Conservation (phyloP, 768 basidiomycete species). For the Lanmaoa pseudosensibilis region DNA sequence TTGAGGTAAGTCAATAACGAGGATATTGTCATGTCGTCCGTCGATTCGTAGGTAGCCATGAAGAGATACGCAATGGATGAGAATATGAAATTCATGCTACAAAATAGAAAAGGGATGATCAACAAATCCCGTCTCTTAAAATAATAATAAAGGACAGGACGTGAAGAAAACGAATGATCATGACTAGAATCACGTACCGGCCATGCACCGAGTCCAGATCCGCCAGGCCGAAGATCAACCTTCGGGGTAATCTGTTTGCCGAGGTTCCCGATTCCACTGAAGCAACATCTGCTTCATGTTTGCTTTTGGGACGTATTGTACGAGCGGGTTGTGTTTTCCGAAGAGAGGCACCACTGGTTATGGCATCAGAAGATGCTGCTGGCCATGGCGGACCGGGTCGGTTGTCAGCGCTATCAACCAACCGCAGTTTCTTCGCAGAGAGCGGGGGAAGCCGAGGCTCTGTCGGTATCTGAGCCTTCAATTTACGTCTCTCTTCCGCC, state of each 20-base stretch:
- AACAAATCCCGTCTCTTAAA: constrained; percentile 5
- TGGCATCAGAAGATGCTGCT: constrained; percentile 18
- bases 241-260: constrained; percentile 25
- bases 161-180: neutral
- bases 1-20: constrained; percentile 71
- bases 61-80: constrained; percentile 65
- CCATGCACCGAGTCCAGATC: constrained; percentile 62
- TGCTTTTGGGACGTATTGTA: constrained; percentile 28
- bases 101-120: constrained; percentile 5
- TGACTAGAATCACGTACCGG: constrained; percentile 46
- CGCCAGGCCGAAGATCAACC: constrained; percentile 41
- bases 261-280: constrained; percentile 16
- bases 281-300: constrained; percentile 24
- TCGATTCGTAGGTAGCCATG: constrained; percentile 60
- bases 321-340: constrained; percentile 28
- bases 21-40: constrained; percentile 71
- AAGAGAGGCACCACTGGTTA: constrained; percentile 2
- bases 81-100: constrained; percentile 59
- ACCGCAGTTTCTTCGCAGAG: constrained; percentile 27
- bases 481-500: constrained; percentile 27
- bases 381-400: constrained; percentile 24
- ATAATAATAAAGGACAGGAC: neutral
- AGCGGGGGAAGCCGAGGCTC: constrained; percentile 20
- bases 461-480: constrained; percentile 20
- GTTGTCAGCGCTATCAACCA: constrained; percentile 16